Percentiles rank a stretch among this genome's conserved stretches.
Conservation (phyloP, 148 eudicot species). For the Vaccinium corymbosum region DNA sequence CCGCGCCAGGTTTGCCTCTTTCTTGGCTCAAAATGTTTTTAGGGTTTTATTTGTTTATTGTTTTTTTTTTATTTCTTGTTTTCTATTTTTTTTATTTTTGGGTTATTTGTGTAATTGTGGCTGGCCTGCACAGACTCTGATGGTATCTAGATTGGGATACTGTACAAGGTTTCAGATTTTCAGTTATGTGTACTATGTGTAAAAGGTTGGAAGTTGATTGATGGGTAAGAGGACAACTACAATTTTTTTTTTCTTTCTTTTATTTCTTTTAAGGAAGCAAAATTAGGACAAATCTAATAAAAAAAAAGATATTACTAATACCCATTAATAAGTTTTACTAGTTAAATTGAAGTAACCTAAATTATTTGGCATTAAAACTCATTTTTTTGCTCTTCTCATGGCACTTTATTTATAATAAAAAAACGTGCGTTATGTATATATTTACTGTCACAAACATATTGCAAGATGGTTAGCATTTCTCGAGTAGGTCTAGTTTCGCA, state of each 20-base stretch:
- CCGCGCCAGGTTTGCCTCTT: background rate
- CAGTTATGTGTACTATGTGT: background rate
- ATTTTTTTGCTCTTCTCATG: background rate
- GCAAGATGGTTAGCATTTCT: background rate
- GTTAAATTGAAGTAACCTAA: background rate
- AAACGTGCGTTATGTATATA: no score
- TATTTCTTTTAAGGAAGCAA: background rate
- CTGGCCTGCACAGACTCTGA: slow-evolving; percentile 6
- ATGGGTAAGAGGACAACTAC: background rate
- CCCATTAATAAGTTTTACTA: no score
- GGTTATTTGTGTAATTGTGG: background rate
- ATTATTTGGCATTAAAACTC: background rate
- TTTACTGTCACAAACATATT: background rate
- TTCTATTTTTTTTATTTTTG: background rate
- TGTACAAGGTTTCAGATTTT: slow-evolving; percentile 2
- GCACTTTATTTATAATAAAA: background rate
- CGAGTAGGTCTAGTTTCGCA: background rate
- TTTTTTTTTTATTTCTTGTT: background rate
- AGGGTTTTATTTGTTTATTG: slow-evolving; percentile 4
- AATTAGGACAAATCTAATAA: background rate
- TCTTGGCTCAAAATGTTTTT: background rate
- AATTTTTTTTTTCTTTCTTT: background rate
- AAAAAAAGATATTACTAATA: no score
- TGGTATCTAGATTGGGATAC: background rate
- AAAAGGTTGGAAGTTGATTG: background rate